Evolutionary conservation across 148 eudicot species (phyloP).

Genomic region (Cornus florida): DNA sequence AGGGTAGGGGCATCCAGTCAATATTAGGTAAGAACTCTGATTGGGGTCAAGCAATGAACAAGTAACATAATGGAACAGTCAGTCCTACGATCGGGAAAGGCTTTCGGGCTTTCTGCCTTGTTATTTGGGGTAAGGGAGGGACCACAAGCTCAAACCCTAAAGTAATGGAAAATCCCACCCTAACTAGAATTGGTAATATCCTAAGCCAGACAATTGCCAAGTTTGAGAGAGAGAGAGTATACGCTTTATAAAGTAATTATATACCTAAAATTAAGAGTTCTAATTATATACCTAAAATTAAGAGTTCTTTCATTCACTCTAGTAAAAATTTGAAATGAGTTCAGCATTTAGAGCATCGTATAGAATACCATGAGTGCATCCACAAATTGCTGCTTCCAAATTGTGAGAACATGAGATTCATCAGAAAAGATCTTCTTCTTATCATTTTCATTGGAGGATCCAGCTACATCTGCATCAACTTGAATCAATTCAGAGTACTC

Average conservation of each 20-base stretch:
- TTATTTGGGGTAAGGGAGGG: too few species aligned
- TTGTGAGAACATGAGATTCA: constrained; percentile 31
- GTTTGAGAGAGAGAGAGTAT: not conserved
- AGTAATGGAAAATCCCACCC: too few species aligned
- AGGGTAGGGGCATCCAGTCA: too few species aligned
- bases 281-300: not conserved
- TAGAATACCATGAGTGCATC: constrained; percentile 68
- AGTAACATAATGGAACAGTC: too few species aligned
- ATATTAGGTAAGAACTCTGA: too few species aligned
- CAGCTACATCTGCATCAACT: constrained; percentile 36
- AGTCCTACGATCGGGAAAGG: too few species aligned
- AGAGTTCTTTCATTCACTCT: not conserved
- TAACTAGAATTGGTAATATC: not conserved
- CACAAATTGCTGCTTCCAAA: constrained; percentile 80
- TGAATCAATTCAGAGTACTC: constrained; percentile 37
- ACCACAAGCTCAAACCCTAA: too few species aligned
- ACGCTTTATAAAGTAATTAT: not conserved
- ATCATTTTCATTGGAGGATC: constrained; percentile 29
- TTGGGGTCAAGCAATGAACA: too few species aligned
- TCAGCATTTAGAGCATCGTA: constrained; percentile 7
- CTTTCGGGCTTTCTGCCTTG: too few species aligned
- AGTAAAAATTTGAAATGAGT: not conserved
- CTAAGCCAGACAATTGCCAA: not conserved
- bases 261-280: not conserved
- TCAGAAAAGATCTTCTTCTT: constrained; percentile 13